A percentile compares a stretch with the other conserved stretches of the same genome.
Evolutionary conservation across 257 asterid genomes (phyloP).

Genomic region (Solanum piurae): DNA sequence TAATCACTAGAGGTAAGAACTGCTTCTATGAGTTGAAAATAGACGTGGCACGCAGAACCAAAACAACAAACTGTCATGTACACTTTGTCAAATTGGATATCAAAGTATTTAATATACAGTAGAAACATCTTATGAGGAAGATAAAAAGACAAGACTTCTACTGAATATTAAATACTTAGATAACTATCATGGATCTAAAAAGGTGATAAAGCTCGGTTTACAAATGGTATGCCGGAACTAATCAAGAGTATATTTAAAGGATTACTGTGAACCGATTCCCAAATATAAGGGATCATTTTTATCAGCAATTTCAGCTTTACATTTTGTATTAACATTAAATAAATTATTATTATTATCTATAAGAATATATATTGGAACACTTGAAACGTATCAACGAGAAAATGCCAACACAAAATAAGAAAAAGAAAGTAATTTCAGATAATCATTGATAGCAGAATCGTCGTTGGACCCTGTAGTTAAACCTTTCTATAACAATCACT

Average conservation of each 20-base stretch:
- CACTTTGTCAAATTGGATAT: not conserved
- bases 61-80: not conserved
- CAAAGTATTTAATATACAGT: not conserved
- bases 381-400: no score
- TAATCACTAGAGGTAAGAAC: not conserved
- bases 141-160: not conserved
- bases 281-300: not conserved
- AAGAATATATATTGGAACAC: not conserved
- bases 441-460: no score
- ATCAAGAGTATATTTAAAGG: not conserved
- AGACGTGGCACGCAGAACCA: not conserved
- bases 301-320: not conserved
- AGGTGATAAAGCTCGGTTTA: not conserved
- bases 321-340: not conserved
- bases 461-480: no score
- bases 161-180: not conserved
- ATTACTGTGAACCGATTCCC: not conserved
- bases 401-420: no score
- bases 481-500: no score
- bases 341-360: no score
- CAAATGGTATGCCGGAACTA: not conserved
- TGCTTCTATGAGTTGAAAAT: not conserved
- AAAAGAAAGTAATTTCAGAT: no score
- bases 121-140: not conserved
- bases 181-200: not conserved